Evolutionary conservation across 805 yeast genomes (phyloP).

Genomic region (Myxozyma sirexii): DNA sequence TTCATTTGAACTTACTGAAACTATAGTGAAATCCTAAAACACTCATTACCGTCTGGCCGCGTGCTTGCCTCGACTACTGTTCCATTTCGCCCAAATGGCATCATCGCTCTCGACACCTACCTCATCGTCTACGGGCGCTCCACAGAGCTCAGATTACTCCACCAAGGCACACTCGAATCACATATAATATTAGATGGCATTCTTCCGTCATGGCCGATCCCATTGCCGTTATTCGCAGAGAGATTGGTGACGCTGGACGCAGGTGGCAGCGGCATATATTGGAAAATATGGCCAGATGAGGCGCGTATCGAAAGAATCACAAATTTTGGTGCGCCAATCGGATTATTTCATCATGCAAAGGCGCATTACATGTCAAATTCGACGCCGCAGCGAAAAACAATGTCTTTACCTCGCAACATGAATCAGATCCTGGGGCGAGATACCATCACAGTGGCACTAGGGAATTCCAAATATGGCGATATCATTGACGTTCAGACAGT

Average conservation of each 20-base stretch:
- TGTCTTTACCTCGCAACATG: neutral
- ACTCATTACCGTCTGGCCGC: slow-evolving; percentile 34
- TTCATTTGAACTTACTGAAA: neutral
- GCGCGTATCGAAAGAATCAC: slow-evolving; percentile 30
- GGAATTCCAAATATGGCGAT: slow-evolving; percentile 22
- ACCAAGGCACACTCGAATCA: slow-evolving; percentile 30
- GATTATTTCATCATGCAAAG: slow-evolving; percentile 13
- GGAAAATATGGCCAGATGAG: slow-evolving; percentile 35
- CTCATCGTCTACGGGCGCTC: slow-evolving; percentile 31
- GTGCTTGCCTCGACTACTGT: slow-evolving; percentile 27
- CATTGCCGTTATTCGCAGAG: slow-evolving; percentile 29
- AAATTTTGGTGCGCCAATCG: slow-evolving; percentile 23
- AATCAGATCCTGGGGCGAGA: slow-evolving; percentile 3
- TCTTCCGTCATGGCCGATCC: slow-evolving; percentile 32
- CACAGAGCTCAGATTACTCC: slow-evolving; percentile 32
- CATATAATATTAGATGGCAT: slow-evolving; percentile 31
- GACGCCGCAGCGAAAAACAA: neutral
- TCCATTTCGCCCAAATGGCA: slow-evolving; percentile 32
- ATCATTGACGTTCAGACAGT: slow-evolving; percentile 23
- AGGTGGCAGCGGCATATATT: slow-evolving; percentile 25
- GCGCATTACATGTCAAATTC: slow-evolving; percentile 5
- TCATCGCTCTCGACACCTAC: slow-evolving; percentile 20
- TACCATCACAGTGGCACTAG: slow-evolving; percentile 7
- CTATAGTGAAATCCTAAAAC: slow-evolving; percentile 30
- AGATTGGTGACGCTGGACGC: slow-evolving; percentile 32